phyloP scores from a whole-genome alignment of 2,329 filamentous ascomycete genomes.

The Hymenoscyphus linearis region DNA sequence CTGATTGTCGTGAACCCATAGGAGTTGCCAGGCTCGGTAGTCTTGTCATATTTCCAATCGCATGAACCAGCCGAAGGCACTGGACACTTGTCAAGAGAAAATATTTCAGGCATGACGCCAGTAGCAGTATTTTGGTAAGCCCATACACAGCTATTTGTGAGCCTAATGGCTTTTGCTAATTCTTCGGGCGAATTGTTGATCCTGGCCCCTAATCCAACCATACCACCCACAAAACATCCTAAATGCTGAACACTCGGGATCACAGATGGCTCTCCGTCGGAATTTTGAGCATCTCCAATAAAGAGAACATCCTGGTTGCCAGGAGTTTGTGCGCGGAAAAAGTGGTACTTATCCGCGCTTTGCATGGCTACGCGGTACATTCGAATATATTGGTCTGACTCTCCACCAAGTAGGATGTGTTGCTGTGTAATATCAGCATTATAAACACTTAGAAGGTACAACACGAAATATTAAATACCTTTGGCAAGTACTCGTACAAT shows the following conservation, averaged over 20 bases:
- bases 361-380: slow-evolving; percentile 60
- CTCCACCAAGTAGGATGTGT: slow-evolving; percentile 5
- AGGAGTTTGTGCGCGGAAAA: slow-evolving; percentile 66
- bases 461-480: slow-evolving; percentile 37
- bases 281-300: slow-evolving; percentile 24
- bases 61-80: slow-evolving; percentile 10
- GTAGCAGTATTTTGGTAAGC: slow-evolving; percentile 51
- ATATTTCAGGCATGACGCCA: slow-evolving; percentile 56
- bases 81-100: slow-evolving; percentile 35
- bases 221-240: slow-evolving; percentile 65
- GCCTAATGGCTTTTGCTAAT: slow-evolving; percentile 47
- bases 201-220: slow-evolving; percentile 61
- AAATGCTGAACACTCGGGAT: slow-evolving; percentile 52
- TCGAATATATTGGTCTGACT: slow-evolving; percentile 50
- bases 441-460: no score
- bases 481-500: slow-evolving; percentile 57
- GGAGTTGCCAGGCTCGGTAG: slow-evolving; percentile 7
- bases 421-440: slow-evolving; percentile 33
- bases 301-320: slow-evolving; percentile 36
- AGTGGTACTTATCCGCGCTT: slow-evolving; percentile 53
- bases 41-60: slow-evolving; percentile 18
- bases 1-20: slow-evolving; percentile 12
- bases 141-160: slow-evolving; percentile 60
- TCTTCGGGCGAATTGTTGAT: slow-evolving; percentile 51
- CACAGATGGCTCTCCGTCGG: slow-evolving; percentile 36